Evolutionary conservation across 2,329 filamentous ascomycete genomes (phyloP).

Genomic region (Fusarium duplospermum): DNA sequence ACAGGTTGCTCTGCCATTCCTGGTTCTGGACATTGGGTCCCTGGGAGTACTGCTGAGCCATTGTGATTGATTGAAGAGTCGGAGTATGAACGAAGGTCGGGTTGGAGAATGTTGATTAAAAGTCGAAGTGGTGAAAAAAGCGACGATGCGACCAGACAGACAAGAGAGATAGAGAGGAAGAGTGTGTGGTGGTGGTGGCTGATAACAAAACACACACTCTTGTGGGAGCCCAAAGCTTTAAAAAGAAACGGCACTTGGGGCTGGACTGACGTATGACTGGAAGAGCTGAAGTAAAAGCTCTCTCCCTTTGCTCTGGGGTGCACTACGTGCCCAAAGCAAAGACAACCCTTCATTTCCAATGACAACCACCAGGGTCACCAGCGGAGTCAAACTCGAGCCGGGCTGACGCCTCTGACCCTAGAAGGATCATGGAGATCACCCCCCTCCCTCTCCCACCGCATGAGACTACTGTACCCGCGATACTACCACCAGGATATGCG

Average conservation of each 20-base stretch:
- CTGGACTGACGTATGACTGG: slow-evolving; percentile 10
- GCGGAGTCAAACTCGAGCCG: slow-evolving; percentile 30
- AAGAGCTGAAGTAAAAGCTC: slow-evolving; percentile 2
- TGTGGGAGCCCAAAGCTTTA: slow-evolving; percentile 17
- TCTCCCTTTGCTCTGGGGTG: not conserved
- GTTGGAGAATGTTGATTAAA: not conserved
- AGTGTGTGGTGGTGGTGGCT: not conserved
- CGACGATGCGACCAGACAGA: not conserved
- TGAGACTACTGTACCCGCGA: slow-evolving; percentile 3
- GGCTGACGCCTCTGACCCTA: slow-evolving; percentile 21
- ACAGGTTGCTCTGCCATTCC: slow-evolving; percentile 54
- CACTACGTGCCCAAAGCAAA: slow-evolving; percentile 3
- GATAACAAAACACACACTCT: slow-evolving; percentile 4
- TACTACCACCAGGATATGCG: not conserved
- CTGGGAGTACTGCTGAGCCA: slow-evolving; percentile 42
- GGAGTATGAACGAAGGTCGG: not conserved
- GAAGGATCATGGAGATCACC: slow-evolving; percentile 4
- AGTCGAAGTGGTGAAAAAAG: not conserved
- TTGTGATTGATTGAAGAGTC: slow-evolving; percentile 23
- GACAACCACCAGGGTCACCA: slow-evolving; percentile 32
- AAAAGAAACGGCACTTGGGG: slow-evolving; percentile 19
- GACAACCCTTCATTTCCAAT: slow-evolving; percentile 39
- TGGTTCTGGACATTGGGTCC: slow-evolving; percentile 44
- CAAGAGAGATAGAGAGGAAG: not conserved
- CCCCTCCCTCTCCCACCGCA: slow-evolving; percentile 3